Conservation (phyloP, 805 yeast genomes). For the Candida dajiaensis region DNA sequence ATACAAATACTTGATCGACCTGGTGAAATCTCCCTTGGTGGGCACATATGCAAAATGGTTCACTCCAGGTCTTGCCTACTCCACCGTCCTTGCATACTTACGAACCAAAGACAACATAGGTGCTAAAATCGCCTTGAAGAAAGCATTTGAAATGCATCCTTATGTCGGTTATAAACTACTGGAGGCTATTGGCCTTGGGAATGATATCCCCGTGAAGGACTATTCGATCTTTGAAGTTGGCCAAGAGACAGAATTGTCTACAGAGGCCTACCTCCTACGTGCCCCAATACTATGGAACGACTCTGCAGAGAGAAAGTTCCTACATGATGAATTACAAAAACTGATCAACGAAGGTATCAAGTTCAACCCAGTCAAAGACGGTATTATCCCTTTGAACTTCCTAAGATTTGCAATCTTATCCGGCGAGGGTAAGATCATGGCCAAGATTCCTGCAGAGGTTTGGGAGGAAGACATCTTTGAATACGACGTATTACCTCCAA, state of each 20-base stretch:
- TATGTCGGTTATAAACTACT: conserved; percentile 47
- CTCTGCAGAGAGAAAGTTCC: conserved; percentile 37
- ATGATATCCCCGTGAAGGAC: conserved; percentile 25
- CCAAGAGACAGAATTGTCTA: conserved; percentile 30
- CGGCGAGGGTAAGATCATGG: conserved; percentile 67
- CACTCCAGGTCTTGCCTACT: conserved; percentile 67
- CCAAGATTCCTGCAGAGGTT: conserved; percentile 53
- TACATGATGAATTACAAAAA: conserved; percentile 35
- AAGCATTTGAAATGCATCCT: conserved; percentile 54
- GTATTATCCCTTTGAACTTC: conserved; percentile 49
- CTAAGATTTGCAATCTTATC: conserved; percentile 64
- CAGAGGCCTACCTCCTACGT: conserved; percentile 56
- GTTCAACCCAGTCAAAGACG: conserved; percentile 13
- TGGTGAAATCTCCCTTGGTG: conserved; percentile 50
- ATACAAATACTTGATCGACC: conserved; percentile 51
- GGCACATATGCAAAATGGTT: conserved; percentile 59
- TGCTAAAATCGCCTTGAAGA: conserved; percentile 43
- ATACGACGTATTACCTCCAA: conserved; percentile 70
- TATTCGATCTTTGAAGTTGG: conserved; percentile 22
- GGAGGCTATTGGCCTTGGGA: conserved; percentile 35
- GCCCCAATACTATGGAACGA: conserved; percentile 52
- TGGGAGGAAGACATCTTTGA: conserved; percentile 66
- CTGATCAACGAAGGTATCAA: conserved; percentile 17
- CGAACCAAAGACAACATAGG: conserved; percentile 31
- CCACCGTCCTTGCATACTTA: conserved; percentile 58